Conservation (phyloP, 1,139 yeast species). For the Sugiyamaella japonica region DNA sequence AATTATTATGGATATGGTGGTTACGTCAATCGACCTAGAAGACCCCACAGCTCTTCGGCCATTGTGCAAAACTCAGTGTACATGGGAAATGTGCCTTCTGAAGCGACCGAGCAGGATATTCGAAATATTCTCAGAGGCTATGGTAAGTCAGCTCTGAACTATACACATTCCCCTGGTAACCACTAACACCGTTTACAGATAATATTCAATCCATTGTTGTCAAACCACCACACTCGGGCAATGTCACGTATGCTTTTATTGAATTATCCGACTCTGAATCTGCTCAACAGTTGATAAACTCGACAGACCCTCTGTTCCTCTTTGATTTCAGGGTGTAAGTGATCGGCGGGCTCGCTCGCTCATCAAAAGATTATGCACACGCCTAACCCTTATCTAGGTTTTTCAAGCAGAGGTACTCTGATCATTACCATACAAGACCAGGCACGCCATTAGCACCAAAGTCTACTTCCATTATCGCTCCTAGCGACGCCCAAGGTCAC, state of each 20-base stretch:
- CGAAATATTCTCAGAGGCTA: slow-evolving; percentile 12
- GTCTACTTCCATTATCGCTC: too few relatives aligned
- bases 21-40: not conserved
- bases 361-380: not conserved
- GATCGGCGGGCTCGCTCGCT: not conserved
- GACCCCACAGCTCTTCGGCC: not conserved
- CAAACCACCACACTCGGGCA: slow-evolving; percentile 1
- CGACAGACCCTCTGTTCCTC: slow-evolving; percentile 2
- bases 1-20: slow-evolving; percentile 7
- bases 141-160: slow-evolving; percentile 11
- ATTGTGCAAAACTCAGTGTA: slow-evolving; percentile 14
- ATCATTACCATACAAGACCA: not conserved
- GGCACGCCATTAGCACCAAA: too few relatives aligned
- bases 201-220: slow-evolving; percentile 11
- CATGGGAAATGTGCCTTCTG: slow-evolving; percentile 19
- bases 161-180: too few relatives aligned
- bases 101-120: slow-evolving; percentile 17
- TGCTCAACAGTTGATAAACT: slow-evolving; percentile 8
- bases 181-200: slow-evolving; percentile 5
- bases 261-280: slow-evolving; percentile 19
- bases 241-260: slow-evolving; percentile 18
- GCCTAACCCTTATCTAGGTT: slow-evolving; percentile 14
- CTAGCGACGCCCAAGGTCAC: too few relatives aligned
- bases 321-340: slow-evolving; percentile 10
- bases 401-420: slow-evolving; percentile 5